These are phyloP conservation scores for Lyophyllum shimeji DNA, from an alignment of 768 basidiomycete species.

Conservation along the genomic window DNA sequence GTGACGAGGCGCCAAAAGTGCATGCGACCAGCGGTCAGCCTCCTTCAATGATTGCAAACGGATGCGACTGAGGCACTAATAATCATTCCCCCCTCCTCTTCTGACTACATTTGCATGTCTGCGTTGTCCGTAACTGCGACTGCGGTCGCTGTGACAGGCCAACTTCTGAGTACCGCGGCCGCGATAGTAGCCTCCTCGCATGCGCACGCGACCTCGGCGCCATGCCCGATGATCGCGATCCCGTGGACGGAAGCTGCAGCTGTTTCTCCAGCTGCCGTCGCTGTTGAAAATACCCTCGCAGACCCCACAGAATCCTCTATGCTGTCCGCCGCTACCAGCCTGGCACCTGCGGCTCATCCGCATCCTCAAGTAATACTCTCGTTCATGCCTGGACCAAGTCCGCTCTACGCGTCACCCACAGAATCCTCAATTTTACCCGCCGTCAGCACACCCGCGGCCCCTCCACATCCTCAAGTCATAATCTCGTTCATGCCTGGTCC, in stretches of 20 bases:
- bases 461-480: not conserved
- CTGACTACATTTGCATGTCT: not conserved
- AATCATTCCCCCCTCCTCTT: not conserved
- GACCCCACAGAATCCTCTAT: not conserved
- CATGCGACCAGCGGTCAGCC: not conserved
- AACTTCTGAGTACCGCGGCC: not conserved
- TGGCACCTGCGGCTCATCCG: not conserved
- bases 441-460: too few species aligned
- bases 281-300: not conserved
- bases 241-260: too few species aligned
- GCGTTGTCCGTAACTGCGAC: not conserved
- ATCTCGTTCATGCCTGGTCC: not conserved
- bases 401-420: too few species aligned
- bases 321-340: not conserved
- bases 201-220: not conserved
- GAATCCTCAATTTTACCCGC: too few species aligned
- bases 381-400: too few species aligned
- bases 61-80: too few species aligned
- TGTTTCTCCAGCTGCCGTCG: not conserved
- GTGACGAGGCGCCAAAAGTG: too few species aligned
- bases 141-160: not conserved
- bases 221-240: not conserved
- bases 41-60: not conserved
- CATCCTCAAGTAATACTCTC: too few species aligned
- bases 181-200: not conserved